Base-by-base conservation (phyloP, 495 filamentous ascomycete genomes). In the Hypoxylon rickii region DNA sequence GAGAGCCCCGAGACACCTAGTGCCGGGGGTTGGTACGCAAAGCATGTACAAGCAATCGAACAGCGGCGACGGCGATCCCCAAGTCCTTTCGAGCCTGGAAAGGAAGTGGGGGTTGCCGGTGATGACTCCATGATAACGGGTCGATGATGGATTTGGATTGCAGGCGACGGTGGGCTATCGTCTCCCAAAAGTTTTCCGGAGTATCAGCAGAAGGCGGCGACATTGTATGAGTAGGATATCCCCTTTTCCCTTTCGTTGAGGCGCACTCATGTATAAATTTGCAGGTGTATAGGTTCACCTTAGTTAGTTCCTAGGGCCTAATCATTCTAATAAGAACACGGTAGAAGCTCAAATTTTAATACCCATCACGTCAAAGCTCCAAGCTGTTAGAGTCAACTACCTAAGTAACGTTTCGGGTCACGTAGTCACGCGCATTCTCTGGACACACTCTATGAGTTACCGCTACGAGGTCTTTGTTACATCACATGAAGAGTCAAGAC, bases 201-300 rank as follows among this genome's bases (percentile, higher is more conserved):
- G 53, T 55, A 60, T 46, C 56, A 43, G 50, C 52, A 64, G 60
- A 63, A 22, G 63, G 47, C 34, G 58, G 58, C 17, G 36, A 42
- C 50, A 63, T 48, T 68, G 65, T 68, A 68, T 52, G 65, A 68
- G 55, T 68, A 68, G 65, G 65, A 65, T 67, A 62, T 67, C 54
- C 61, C 42, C 13, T 6, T 65, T 47, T 65, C 31, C 8, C 38
- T 55, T 58, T 60, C 44, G 36, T 47, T 38, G 24, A 45, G 44
- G 12, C 40, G 50, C 46, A 13, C 41, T 10, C 42, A 55, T 64
- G 61, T 55, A 64, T 55, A 55, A 51, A 52, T 32, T 49, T 47
- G 42, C 31, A 37, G 53, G 53, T 22, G 26, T 42, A 38, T 50
- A 51, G 48, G 49, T 40, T 48, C 19, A 6, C 31, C 43, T 20